These are phyloP conservation scores for Thalassiosira exigua DNA, from an alignment of 352 stramenopile genomes.

Conservation along the genomic window DNA sequence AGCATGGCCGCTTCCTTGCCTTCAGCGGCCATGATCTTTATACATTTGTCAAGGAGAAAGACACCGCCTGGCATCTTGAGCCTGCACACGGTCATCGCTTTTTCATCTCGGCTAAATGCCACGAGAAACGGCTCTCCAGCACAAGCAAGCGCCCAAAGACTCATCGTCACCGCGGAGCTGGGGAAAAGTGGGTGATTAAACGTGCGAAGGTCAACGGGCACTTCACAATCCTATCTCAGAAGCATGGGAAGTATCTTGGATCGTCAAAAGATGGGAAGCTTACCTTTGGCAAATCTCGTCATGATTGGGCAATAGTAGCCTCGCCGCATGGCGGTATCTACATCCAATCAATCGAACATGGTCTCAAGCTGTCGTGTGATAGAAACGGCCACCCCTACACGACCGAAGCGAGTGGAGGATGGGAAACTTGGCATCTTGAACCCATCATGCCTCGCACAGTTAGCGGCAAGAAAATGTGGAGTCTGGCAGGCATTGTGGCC, in stretches of 20 bases:
- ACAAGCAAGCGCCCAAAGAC: constrained; percentile 10
- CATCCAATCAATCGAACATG: constrained; percentile 22
- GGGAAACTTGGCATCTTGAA: constrained; percentile 41
- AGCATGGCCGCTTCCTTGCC: constrained; percentile 36
- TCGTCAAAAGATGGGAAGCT: constrained; percentile 18
- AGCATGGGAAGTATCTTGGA: constrained; percentile 45
- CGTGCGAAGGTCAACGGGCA: constrained; percentile 12
- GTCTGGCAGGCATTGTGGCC: constrained; percentile 12
- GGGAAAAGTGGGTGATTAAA: constrained; percentile 51
- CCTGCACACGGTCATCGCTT: constrained; percentile 40
- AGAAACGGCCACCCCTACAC: constrained; percentile 15
- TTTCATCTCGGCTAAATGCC: constrained; percentile 28
- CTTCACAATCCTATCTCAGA: constrained; percentile 32
- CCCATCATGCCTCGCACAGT: constrained; percentile 41
- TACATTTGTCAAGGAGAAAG: constrained; percentile 29
- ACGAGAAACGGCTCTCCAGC: constrained; percentile 45
- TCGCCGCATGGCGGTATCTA: constrained; percentile 23
- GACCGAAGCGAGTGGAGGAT: constrained; percentile 1
- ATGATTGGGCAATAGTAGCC: constrained; percentile 30
- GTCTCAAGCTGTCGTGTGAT: constrained; percentile 23
- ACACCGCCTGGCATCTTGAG: constrained; percentile 40
- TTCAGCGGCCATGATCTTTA: constrained; percentile 45
- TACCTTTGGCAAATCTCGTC: constrained; percentile 13
- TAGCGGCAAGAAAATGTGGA: constrained; percentile 40
- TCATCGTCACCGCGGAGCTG: constrained; percentile 19